Base-by-base conservation (phyloP, 495 filamentous ascomycete genomes). In the Neurospora sp. region DNA sequence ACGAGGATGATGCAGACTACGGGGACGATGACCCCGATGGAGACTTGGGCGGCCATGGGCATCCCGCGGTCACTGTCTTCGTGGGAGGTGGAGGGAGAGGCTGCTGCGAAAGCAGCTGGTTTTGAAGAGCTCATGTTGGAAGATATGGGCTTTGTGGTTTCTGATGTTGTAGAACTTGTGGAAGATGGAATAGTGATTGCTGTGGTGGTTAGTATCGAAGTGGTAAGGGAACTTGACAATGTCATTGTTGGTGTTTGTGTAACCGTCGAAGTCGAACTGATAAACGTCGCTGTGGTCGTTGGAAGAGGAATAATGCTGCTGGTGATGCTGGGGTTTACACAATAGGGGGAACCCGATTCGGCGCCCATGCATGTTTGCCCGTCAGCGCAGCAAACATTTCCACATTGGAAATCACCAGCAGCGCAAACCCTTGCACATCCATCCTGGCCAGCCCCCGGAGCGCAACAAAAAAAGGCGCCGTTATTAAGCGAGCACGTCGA, bases 331-430 rank as follows among this genome's bases (percentile, higher is more conserved):
- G 48, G 38, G 22, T 71, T 73, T 38, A 69, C 40, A 68, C 76
- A 78, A 16, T 39, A 78, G 9, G 75, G 75, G 7, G 70, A 48
- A 1, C 40, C 37, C 1, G 70, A 72, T 18, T 74, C 75, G n/a
- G 37, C 73, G 0, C 73, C 76, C 31, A 66, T 69, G 38, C 76
- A 78, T 7, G 73, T 73, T 59, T 78, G 76, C 16, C 70, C 70
- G 37, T 73, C 40, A 5, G 76, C 75, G 42, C 76, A 78, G 61
- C 76, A 78, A 44, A 78, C 72, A 68, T 71, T 71, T 16, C 75
- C 76, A 53, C 76, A 78, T 59, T 78, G 69, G 70, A 78, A 76
- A 46, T 78, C 76, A n/a, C 76, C 76, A 1, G n/a, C 48, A 3
- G 74, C 74, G 70, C 76, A 77, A 27, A 76, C 76, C 20, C 76